phyloP scores from a whole-genome alignment of 1,139 yeast genomes.

The Suhomyces taliae region DNA sequence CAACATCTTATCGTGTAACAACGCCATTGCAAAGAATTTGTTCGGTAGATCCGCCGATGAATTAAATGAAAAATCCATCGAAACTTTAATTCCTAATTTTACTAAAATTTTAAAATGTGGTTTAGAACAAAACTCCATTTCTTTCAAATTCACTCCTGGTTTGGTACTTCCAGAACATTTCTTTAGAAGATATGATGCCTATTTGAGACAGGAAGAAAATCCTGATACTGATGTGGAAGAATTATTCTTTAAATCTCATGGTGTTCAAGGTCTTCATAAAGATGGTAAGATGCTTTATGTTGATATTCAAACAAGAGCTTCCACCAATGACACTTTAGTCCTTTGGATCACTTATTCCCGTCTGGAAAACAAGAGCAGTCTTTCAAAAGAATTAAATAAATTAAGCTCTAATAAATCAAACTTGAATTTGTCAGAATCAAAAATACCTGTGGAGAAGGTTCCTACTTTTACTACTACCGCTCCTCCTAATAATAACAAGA shows the following conservation, averaged over 20 bases:
- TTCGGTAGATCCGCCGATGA: slow-evolving; percentile 63
- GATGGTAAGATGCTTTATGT: slow-evolving; percentile 67
- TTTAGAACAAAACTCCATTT: slow-evolving; percentile 38
- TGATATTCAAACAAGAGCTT: slow-evolving; percentile 79
- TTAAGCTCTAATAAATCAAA: slow-evolving; percentile 23
- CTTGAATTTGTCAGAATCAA: slow-evolving; percentile 14
- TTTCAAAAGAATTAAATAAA: slow-evolving; percentile 27
- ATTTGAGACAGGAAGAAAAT: slow-evolving; percentile 19
- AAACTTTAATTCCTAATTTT: slow-evolving; percentile 66
- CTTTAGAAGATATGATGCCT: slow-evolving; percentile 60
- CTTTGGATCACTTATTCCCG: slow-evolving; percentile 90
- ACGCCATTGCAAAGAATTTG: slow-evolving; percentile 73
- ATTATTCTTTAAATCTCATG: slow-evolving; percentile 59
- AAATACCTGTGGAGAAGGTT: not conserved
- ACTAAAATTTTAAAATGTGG: slow-evolving; percentile 52
- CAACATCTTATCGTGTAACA: slow-evolving; percentile 65
- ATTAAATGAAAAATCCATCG: slow-evolving; percentile 52
- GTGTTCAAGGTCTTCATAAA: slow-evolving; percentile 65
- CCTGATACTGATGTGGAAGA: slow-evolving; percentile 21
- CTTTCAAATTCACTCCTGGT: slow-evolving; percentile 49
- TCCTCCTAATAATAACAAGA: not conserved
- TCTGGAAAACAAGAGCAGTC: slow-evolving; percentile 23
- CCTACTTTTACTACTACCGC: not conserved
- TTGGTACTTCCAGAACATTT: slow-evolving; percentile 82
- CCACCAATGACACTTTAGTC: slow-evolving; percentile 57